A percentile compares a stretch with the other conserved stretches of the same genome.
Evolutionary conservation across 352 stramenopile genomes (phyloP).

Genomic region (Phytopythium aichiense): DNA sequence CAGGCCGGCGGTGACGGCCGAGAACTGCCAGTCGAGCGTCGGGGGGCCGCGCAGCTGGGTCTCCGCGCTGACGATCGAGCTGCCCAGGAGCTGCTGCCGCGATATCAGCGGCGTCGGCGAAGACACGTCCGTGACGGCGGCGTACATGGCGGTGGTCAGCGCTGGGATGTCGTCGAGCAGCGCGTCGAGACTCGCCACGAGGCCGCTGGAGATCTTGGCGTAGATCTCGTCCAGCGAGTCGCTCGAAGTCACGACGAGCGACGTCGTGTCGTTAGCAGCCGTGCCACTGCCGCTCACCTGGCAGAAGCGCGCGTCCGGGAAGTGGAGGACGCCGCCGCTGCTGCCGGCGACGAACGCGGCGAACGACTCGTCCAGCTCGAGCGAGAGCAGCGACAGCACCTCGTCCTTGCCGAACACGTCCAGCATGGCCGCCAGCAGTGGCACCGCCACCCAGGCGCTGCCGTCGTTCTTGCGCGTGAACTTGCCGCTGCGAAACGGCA

Average conservation of each 20-base stretch:
- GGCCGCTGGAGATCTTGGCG: constrained; percentile 30
- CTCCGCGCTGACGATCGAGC: constrained; percentile 15
- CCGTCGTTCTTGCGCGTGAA: constrained; percentile 39
- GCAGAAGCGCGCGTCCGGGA: constrained; percentile 33
- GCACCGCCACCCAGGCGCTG: constrained; percentile 34
- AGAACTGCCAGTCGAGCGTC: constrained; percentile 18
- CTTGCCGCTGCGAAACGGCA: constrained; percentile 28
- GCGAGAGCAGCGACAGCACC: constrained; percentile 13
- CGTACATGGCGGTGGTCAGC: constrained; percentile 12
- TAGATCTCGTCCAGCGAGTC: constrained; percentile 28
- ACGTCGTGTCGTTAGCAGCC: neutral
- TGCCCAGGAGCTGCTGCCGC: constrained; percentile 22
- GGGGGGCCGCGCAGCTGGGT: constrained; percentile 24
- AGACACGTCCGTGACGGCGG: constrained; percentile 9
- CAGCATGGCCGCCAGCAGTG: constrained; percentile 30
- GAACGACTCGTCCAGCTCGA: constrained; percentile 29
- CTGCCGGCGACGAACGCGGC: constrained; percentile 20
- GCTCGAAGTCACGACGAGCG: neutral
- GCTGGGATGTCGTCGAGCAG: constrained; percentile 22
- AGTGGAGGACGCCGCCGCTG: constrained; percentile 31
- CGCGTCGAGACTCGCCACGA: constrained; percentile 19
- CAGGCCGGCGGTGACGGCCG: constrained; percentile 24
- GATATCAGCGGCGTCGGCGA: neutral
- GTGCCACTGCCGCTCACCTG: constrained; percentile 18
- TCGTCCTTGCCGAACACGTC: constrained; percentile 15